A percentile compares a stretch with the other conserved stretches of the same genome.
phyloP scores from a whole-genome alignment of 2,329 filamentous ascomycete species.

The Pestalotiopsis fici region DNA sequence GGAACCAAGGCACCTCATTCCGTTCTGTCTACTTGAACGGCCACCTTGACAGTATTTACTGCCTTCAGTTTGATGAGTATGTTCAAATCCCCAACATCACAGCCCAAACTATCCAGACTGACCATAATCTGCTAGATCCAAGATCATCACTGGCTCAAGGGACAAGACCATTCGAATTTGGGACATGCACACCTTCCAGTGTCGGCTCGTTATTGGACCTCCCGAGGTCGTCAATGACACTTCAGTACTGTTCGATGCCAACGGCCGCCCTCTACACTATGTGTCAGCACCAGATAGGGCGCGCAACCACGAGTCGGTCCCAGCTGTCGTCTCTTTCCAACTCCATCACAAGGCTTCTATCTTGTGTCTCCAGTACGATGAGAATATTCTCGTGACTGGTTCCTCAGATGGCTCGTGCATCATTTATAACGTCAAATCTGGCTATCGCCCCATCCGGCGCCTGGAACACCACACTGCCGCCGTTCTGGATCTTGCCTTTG shows the following conservation, averaged over 20 bases:
- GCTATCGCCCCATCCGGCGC: slow-evolving; percentile 78
- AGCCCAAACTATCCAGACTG: slow-evolving; percentile 26
- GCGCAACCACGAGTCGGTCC: slow-evolving; percentile 46
- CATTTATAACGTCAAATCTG: slow-evolving; percentile 79
- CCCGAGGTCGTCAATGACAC: slow-evolving; percentile 60
- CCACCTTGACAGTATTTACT: slow-evolving; percentile 95
- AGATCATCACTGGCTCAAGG: slow-evolving; percentile 94
- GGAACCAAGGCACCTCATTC: slow-evolving; percentile 72
- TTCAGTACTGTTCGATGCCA: slow-evolving; percentile 51
- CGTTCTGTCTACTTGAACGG: slow-evolving; percentile 88
- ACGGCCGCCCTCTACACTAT: slow-evolving; percentile 54
- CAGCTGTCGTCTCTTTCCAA: slow-evolving; percentile 57
- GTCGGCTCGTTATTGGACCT: slow-evolving; percentile 83
- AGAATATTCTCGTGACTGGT: slow-evolving; percentile 89
- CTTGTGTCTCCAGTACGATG: slow-evolving; percentile 91
- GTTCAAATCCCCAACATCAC: slow-evolving; percentile 24
- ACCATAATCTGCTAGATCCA: slow-evolving; percentile 59
- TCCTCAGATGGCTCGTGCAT: slow-evolving; percentile 93
- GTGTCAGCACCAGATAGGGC: slow-evolving; percentile 55
- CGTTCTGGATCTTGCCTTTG: slow-evolving; percentile 91
- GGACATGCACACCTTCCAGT: slow-evolving; percentile 89
- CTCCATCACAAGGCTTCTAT: slow-evolving; percentile 88
- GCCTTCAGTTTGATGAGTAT: slow-evolving; percentile 95
- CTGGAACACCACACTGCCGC: slow-evolving; percentile 81
- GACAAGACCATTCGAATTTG: slow-evolving; percentile 95